Percentiles rank a stretch among this genome's conserved stretches.
These are phyloP conservation scores for Aspergillus sclerotiicarbonarius DNA, from an alignment of 495 filamentous ascomycete genomes.

Conservation along the genomic window DNA sequence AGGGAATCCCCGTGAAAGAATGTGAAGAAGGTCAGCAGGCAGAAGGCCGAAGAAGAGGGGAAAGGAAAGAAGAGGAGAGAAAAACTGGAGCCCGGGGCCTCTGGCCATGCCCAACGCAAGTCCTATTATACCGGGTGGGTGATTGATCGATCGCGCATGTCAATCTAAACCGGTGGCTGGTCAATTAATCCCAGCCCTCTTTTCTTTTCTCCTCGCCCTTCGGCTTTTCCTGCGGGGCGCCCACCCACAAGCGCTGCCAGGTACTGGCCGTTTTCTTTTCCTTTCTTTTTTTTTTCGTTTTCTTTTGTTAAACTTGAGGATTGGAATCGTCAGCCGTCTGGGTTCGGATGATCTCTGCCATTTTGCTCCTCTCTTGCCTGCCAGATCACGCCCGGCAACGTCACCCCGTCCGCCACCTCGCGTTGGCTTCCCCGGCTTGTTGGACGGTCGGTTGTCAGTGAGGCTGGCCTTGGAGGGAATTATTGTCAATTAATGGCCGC, in stretches of 20 bases:
- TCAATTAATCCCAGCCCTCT: slow-evolving; percentile 12
- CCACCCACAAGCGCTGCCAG: slow-evolving; percentile 15
- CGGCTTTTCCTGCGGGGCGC: slow-evolving; percentile 13
- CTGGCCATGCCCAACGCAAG: slow-evolving; percentile 10
- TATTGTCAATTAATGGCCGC: too few species aligned
- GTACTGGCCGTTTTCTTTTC: slow-evolving; percentile 7
- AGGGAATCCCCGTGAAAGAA: not conserved
- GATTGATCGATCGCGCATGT: slow-evolving; percentile 11
- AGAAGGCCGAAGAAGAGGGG: not conserved
- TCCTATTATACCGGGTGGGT: not conserved
- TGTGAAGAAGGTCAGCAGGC: not conserved
- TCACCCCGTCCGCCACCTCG: not conserved
- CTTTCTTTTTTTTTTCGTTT: slow-evolving; percentile 1
- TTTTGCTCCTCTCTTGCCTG: not conserved
- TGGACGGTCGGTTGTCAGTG: too few species aligned
- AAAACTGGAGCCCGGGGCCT: not conserved
- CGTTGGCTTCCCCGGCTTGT: too few species aligned
- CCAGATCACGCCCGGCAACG: not conserved
- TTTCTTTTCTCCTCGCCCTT: not conserved
- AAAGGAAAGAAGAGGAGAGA: slow-evolving; percentile 15
- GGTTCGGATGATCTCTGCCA: not conserved
- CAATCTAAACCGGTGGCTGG: slow-evolving; percentile 24
- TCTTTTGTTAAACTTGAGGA: not conserved
- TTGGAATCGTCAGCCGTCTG: not conserved
- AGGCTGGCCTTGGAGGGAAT: too few species aligned